phyloP scores from a whole-genome alignment of 352 stramenopile genomes.

The Labyrinthula sp. region DNA sequence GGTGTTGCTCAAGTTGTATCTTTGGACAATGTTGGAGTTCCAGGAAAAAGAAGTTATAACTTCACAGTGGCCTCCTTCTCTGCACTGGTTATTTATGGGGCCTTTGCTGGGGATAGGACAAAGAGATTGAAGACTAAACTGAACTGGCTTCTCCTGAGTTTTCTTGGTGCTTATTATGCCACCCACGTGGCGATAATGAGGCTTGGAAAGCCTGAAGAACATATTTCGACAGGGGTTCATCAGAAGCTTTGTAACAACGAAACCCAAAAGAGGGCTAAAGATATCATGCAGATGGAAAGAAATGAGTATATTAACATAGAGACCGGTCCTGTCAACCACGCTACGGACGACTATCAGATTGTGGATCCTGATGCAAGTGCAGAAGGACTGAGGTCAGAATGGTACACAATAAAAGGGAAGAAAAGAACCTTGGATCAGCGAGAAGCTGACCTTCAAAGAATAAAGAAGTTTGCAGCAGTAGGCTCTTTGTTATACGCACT shows the following conservation, averaged over 20 bases:
- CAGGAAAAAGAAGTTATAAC: slow-evolving; percentile 13
- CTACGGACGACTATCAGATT: too few species aligned
- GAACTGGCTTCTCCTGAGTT: background rate
- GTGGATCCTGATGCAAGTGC: too few species aligned
- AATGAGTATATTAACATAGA: slow-evolving; percentile 13
- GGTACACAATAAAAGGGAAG: too few species aligned
- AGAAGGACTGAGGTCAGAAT: too few species aligned
- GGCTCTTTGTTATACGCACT: too few species aligned
- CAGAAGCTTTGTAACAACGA: slow-evolving; percentile 5
- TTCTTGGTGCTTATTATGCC: background rate
- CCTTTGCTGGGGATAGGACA: background rate
- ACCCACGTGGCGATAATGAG: background rate
- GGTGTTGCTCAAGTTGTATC: slow-evolving; percentile 13
- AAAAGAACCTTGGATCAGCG: too few species aligned
- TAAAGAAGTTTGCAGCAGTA: too few species aligned
- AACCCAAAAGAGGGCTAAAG: background rate
- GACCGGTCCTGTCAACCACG: too few species aligned
- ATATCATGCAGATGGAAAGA: slow-evolving; percentile 8
- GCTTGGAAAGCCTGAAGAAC: slow-evolving; percentile 5
- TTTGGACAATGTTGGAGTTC: slow-evolving; percentile 20
- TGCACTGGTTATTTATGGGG: background rate
- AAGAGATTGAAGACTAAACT: too few species aligned
- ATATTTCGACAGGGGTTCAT: slow-evolving; percentile 5
- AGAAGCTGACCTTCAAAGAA: too few species aligned
- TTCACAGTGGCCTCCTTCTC: slow-evolving; percentile 5